These are phyloP conservation scores for Penicillium frequentans DNA, from an alignment of 2,329 filamentous ascomycete species.

Conservation along the genomic window DNA sequence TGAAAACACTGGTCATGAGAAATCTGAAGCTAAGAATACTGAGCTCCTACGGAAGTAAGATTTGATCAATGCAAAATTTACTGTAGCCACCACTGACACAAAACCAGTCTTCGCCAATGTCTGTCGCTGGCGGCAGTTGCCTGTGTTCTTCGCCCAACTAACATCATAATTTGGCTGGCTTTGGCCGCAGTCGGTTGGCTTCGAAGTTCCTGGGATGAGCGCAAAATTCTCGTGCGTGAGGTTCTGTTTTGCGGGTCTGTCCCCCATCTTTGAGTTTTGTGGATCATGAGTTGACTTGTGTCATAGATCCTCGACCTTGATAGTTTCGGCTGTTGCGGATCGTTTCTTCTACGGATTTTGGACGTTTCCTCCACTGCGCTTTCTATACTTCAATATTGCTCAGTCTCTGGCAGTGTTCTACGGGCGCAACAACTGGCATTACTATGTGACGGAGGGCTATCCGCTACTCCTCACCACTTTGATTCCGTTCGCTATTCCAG, in stretches of 20 bases:
- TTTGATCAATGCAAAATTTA: not conserved
- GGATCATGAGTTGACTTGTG: constrained; percentile 9
- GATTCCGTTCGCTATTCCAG: constrained; percentile 71
- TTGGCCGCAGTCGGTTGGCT: constrained; percentile 59
- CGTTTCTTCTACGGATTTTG: constrained; percentile 77
- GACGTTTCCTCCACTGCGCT: constrained; percentile 85
- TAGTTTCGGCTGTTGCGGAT: constrained; percentile 67
- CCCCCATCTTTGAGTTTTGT: not conserved
- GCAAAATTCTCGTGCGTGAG: constrained; percentile 62
- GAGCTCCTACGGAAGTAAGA: constrained; percentile 28
- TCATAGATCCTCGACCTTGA: constrained; percentile 57
- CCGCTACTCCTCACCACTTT: constrained; percentile 82
- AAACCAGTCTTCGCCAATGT: constrained; percentile 59
- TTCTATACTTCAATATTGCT: constrained; percentile 86
- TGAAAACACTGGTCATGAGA: constrained; percentile 8
- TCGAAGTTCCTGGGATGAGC: constrained; percentile 42
- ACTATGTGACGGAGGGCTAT: constrained; percentile 87
- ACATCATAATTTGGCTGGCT: constrained; percentile 78
- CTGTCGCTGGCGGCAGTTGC: constrained; percentile 77
- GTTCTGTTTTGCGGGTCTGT: constrained; percentile 58
- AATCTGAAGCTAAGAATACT: constrained; percentile 9
- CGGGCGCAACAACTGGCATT: constrained; percentile 85
- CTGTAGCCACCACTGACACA: constrained; percentile 7
- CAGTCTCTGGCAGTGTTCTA: constrained; percentile 91
- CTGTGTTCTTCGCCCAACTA: constrained; percentile 85